Base-by-base conservation (phyloP, 257 asterid genomes). In the Gardenia jasminoides region DNA sequence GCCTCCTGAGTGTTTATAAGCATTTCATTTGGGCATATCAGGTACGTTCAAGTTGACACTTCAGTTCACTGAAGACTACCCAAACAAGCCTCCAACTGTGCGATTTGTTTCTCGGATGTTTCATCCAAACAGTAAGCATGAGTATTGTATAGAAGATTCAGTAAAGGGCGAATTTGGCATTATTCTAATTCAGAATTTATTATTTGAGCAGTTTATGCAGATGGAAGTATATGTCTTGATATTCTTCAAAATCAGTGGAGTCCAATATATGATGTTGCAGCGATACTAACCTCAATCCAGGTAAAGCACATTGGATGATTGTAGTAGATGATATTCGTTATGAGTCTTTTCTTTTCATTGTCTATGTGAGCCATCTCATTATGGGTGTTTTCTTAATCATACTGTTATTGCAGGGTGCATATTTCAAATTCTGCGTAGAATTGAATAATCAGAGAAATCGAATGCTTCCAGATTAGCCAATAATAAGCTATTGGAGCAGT, bases 181-280 rank as follows among this genome's bases (percentile, higher is more conserved):
- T 79, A 78, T 67, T 68, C 54, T 61, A 17, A 83, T n/a, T 78
- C 43, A 65, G n/a, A 24, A 17, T 80, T 75, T 76, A n/a, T 70
- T 54, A 59, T 79, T 70, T 86, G 58, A 72, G 78, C 91, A 94
- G 98, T 94, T 86, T 94, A 94, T 80, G 97, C 94, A 36, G 98
- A 94, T 84, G 98, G 98, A 83, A 92, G 98, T 76, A 94, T 94
- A 84, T 92, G 97, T 80, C 88, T 92, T 87, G 98, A 94, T 87
- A 94, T 94, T 85, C 97, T 94, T 80, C 98, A 94, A 83, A 92
- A 92, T 86, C 97, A 94, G 79, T 94, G 98, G 98, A 94, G 98
- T 84, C 98, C 98, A 22, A 92, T 94, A 74, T 94, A 94, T 83
- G 98, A 94, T 76, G 96, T 89, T 78, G 98, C 98, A 52, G 97